Base-by-base conservation (phyloP, 345 rosid species). In the Gossypium raimondii region DNA sequence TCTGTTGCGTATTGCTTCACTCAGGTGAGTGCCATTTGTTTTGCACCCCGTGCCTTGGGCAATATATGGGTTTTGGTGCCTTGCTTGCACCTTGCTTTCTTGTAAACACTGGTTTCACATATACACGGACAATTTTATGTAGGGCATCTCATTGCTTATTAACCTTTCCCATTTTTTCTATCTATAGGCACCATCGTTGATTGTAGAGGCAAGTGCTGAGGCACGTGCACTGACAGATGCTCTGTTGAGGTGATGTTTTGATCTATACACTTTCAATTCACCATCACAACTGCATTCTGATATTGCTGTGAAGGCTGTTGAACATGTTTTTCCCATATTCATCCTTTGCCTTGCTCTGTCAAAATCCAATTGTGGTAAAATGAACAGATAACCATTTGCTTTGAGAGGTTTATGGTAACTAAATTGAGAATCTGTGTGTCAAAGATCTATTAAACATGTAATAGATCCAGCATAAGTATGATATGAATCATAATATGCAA, bases 161-260 rank as follows among this genome's bases (percentile, higher is more conserved):
- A 22, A 64, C 45, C 51, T 76, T 68, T 47, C 56, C 47, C 61
- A 18, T 22, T 70, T 81, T 67, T 73, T 4, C 41, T 34, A 67
- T 78, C 38, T 78, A 62, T 71, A 92, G 98, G 97, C 95, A 78
- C 97, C 97, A 57, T 85, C 87, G 80, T 82, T 94, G 84, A 92
- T 92, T 63, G 90, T 88, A 65, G 94, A 94, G 86, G 93, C 88
- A 74, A 92, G 93, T 85, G 81, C 76, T 48, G 98, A 94, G 78
- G 91, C 93, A 41, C 90, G 89, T 80, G 87, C 83, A 17, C 76
- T 94, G 66, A 83, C 91, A 4, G 94, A 90, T 82, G 90, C 94
- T 4, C 84, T 94, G 64, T 79, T 94, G 80, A 89, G 98, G 98
- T 92, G 80, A 83, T 53, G 66, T 76, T 41, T 78, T 61, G 72